Evolutionary conservation across 495 filamentous ascomycete species (phyloP).

Genomic region (Hyphodiscus hymeniophilus): DNA sequence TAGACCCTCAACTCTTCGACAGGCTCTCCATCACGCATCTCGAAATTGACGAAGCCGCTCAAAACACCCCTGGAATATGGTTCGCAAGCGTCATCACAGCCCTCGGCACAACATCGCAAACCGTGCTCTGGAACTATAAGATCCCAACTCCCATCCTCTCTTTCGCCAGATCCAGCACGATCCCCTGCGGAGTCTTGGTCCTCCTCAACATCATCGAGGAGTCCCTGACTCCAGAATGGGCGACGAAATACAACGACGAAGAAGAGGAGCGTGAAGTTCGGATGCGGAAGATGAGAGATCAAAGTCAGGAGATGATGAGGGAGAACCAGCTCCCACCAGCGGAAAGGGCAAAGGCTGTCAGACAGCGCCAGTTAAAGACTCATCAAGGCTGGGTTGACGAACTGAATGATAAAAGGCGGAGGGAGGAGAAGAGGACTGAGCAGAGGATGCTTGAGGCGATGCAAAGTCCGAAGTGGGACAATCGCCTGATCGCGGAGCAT

Average conservation of each 20-base stretch:
- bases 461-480: constrained; percentile 46
- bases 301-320: constrained; percentile 26
- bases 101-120: constrained; percentile 39
- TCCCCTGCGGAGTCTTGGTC: constrained; percentile 57
- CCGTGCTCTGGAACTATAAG: constrained; percentile 52
- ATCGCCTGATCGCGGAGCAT: constrained; percentile 40
- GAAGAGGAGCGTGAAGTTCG: constrained; percentile 32
- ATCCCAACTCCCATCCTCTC: constrained; percentile 44
- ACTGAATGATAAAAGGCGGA: constrained; percentile 29
- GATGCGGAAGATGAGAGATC: constrained; percentile 28
- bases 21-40: constrained; percentile 17
- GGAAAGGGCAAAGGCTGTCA: constrained; percentile 33
- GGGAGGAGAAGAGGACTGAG: constrained; percentile 12
- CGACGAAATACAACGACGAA: constrained; percentile 32
- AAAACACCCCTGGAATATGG: constrained; percentile 41
- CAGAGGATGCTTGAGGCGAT: constrained; percentile 41
- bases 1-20: constrained; percentile 15
- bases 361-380: constrained; percentile 6
- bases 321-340: constrained; percentile 39
- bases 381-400: constrained; percentile 18
- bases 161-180: constrained; percentile 41
- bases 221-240: constrained; percentile 48
- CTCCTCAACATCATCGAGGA: constrained; percentile 42
- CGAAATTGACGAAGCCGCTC: constrained; percentile 11
- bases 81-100: constrained; percentile 49